phyloP scores from a whole-genome alignment of 2,329 filamentous ascomycete species.

The Penicillium concentricum region DNA sequence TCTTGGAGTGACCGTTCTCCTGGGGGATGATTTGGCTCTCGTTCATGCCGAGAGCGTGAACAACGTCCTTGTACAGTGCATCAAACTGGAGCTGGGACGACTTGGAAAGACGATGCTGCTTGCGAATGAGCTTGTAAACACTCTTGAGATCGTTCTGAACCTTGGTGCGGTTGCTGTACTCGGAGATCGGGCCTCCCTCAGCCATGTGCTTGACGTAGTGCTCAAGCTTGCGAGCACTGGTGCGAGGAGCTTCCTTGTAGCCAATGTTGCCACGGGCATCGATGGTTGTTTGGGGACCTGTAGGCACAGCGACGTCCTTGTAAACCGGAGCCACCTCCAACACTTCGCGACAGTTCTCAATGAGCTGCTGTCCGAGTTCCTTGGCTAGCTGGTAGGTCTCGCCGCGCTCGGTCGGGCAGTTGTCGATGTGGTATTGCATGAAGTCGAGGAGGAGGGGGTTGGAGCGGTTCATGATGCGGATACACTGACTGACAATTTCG shows the following conservation, averaged over 20 bases:
- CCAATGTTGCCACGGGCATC: conserved; percentile 89
- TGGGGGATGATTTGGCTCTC: conserved; percentile 94
- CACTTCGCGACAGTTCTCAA: conserved; percentile 96
- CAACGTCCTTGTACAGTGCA: conserved; percentile 86
- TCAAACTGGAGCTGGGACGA: conserved; percentile 96
- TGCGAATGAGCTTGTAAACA: conserved; percentile 97
- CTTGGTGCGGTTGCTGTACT: conserved; percentile 97
- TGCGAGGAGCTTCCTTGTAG: conserved; percentile 81
- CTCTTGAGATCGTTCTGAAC: conserved; percentile 92
- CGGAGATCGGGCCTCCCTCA: conserved; percentile 95
- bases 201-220: conserved; percentile 99
- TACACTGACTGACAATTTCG: conserved; percentile 97
- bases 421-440: conserved; percentile 99
- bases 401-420: conserved; percentile 92
- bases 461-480: conserved; percentile 98
- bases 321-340: conserved; percentile 80
- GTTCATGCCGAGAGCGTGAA: conserved; percentile 94
- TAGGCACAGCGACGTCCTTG: conserved; percentile 93
- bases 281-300: conserved; percentile 87
- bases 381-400: conserved; percentile 99
- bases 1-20: conserved; percentile 67
- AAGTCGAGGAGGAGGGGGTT: conserved; percentile 95
- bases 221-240: conserved; percentile 92
- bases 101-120: conserved; percentile 97
- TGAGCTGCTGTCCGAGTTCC: conserved; percentile 85